Percentiles rank a stretch among this genome's conserved stretches.
phyloP scores from a whole-genome alignment of 2,329 filamentous ascomycete species.

The Tolypocladium pustulatum region DNA sequence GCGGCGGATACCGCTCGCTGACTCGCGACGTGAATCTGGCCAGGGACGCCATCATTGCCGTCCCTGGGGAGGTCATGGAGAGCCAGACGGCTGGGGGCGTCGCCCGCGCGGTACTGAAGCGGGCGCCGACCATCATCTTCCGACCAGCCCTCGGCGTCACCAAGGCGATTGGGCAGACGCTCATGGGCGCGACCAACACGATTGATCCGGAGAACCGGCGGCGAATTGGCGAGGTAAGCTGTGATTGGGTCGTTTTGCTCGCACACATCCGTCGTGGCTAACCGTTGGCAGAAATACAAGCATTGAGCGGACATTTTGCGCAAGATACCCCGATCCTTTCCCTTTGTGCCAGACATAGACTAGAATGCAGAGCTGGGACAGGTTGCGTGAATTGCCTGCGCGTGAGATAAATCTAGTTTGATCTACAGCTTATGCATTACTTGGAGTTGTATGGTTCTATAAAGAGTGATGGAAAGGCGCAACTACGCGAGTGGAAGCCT shows the following conservation, averaged over 20 bases:
- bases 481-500: background rate
- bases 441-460: background rate
- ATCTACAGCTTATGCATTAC: background rate
- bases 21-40: conserved; percentile 81
- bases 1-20: conserved; percentile 72
- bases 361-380: background rate
- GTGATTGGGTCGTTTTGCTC: background rate
- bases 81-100: conserved; percentile 72
- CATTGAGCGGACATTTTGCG: conserved; percentile 16
- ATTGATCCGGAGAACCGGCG: conserved; percentile 75
- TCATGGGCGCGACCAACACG: conserved; percentile 86
- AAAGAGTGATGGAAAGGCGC: background rate
- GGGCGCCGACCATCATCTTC: conserved; percentile 88
- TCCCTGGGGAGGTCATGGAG: conserved; percentile 85
- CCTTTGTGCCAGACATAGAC: background rate
- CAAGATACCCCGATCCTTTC: background rate
- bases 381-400: background rate
- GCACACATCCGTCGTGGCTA: background rate
- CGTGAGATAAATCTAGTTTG: background rate
- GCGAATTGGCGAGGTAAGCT: conserved; percentile 78
- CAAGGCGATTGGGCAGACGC: conserved; percentile 77
- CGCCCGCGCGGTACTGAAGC: conserved; percentile 64
- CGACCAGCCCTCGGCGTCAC: conserved; percentile 83
- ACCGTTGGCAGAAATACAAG: conserved; percentile 35
- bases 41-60: conserved; percentile 84